Base-by-base conservation (phyloP, 2,329 filamentous ascomycete species). In the Diaporthe sp. region DNA sequence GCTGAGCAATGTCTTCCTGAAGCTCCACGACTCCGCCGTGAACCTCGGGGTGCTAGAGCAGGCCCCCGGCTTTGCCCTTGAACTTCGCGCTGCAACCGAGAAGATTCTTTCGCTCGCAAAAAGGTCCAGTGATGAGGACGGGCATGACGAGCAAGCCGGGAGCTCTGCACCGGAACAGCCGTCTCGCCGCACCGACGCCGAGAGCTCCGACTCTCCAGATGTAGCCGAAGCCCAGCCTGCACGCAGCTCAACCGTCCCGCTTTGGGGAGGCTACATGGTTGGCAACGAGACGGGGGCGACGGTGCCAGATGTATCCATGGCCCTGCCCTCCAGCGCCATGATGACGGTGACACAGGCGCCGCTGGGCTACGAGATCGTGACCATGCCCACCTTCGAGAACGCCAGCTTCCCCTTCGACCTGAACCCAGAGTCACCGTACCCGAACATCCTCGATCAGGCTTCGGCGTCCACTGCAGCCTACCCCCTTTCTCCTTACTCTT, bases 1-100 rank as follows among this genome's bases (percentile, higher is more conserved):
- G 78, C 95, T 97, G 92, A 92, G 90, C 83, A 91, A 88, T 69
- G 89, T 91, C 0, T 95, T 97, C 78, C 85, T 91, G 77, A 87
- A 86, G 42, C 89, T 96, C 33, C 91, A 93, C 76, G 90, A 94
- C 77, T 89, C 89, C 52, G 88, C 90, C 3, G 80, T 91, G 30
- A 82, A 85, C 42, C 87, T 89, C 72, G 90, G 91, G n/a, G 80
- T 93, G 28, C 82, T 92, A 10, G 86, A 90, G 45, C 81, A 86
- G 45, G 86, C 89, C 10, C 89, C 92, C 0, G 87, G 89, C 22
- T 86, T 94, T 52, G 88, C 87, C 4, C 85, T 86, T 38, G 88
- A 91, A 68, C 84, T 95, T 17, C 88, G 88, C 64, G 82, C 84
- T 6, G 87, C 90, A 17, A 91, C 88, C 0, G 87, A 91, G 78